These are phyloP conservation scores for Chaetomiaceae sp. DNA, from an alignment of 2,329 filamentous ascomycete genomes.

Conservation along the genomic window DNA sequence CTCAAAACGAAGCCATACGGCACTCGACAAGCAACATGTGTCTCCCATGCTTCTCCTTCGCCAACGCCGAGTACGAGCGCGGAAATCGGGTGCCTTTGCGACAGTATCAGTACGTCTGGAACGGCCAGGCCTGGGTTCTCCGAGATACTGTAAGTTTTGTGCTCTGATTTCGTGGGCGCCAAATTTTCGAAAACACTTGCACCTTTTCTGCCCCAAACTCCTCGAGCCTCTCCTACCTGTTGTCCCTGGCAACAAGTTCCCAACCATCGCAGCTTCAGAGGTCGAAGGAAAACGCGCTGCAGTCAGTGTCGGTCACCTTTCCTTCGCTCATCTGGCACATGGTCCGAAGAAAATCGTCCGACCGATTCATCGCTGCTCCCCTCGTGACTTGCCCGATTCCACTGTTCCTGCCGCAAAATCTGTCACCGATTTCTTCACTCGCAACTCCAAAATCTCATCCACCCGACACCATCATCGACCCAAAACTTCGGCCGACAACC, in stretches of 20 bases:
- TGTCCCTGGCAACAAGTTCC: background rate
- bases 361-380: background rate
- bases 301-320: background rate
- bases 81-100: conserved; percentile 32
- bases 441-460: background rate
- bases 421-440: background rate
- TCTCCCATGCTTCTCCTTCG: conserved; percentile 48
- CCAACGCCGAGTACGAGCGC: conserved; percentile 45
- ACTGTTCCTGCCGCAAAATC: background rate
- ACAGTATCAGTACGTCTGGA: conserved; percentile 40
- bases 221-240: background rate
- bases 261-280: background rate
- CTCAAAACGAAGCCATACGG: background rate
- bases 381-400: background rate
- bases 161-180: background rate
- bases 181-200: background rate
- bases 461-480: background rate
- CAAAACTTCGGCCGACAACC: background rate
- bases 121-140: conserved; percentile 35
- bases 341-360: background rate
- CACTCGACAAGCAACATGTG: conserved; percentile 40
- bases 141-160: conserved; percentile 33
- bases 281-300: background rate
- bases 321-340: background rate
- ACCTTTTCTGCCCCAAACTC: background rate